Conservation (phyloP, 768 basidiomycete genomes). For the Gloeostereum incarnatum region DNA sequence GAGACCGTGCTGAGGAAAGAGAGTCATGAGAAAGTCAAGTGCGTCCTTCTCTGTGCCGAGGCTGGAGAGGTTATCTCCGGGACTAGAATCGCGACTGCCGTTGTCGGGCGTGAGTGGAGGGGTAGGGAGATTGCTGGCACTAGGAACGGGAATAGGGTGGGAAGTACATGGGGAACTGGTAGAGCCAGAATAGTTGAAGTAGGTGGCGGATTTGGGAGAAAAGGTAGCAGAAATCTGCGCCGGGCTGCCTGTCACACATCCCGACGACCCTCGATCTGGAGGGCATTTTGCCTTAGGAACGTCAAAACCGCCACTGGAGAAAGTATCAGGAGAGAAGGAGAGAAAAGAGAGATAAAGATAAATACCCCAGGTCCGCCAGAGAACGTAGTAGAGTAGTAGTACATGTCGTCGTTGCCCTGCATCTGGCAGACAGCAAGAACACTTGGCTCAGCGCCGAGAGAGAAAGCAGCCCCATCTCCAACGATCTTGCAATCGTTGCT, state of each 20-base stretch:
- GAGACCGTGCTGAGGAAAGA: constrained; percentile 70
- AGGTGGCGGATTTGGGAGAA: constrained; percentile 17
- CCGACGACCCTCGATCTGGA: constrained; percentile 91
- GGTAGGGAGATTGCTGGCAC: constrained; percentile 39
- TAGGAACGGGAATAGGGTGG: constrained; percentile 31
- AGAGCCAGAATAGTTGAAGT: constrained; percentile 11
- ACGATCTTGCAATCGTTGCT: constrained; percentile 96
- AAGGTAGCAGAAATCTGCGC: constrained; percentile 42
- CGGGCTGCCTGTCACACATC: constrained; percentile 91
- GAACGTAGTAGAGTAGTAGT: constrained; percentile 91
- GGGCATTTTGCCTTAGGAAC: constrained; percentile 85
- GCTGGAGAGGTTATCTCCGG: constrained; percentile 24
- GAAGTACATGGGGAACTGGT: constrained; percentile 16
- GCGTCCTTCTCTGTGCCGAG: constrained; percentile 41
- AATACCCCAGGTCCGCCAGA: constrained; percentile 87
- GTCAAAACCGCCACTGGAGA: constrained; percentile 90
- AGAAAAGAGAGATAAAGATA: constrained; percentile 9
- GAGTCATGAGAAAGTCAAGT: constrained; percentile 66
- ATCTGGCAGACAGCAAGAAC: constrained; percentile 83
- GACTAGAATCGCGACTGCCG: constrained; percentile 34
- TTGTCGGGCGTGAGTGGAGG: constrained; percentile 78
- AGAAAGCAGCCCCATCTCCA: constrained; percentile 94
- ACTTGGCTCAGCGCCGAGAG: constrained; percentile 67
- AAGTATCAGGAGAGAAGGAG: constrained; percentile 7
- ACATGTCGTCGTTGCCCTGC: constrained; percentile 73